A percentile compares a stretch with the other conserved stretches of the same genome.
phyloP scores from a whole-genome alignment of 2,329 filamentous ascomycete genomes.

The Aureobasidium sp. region DNA sequence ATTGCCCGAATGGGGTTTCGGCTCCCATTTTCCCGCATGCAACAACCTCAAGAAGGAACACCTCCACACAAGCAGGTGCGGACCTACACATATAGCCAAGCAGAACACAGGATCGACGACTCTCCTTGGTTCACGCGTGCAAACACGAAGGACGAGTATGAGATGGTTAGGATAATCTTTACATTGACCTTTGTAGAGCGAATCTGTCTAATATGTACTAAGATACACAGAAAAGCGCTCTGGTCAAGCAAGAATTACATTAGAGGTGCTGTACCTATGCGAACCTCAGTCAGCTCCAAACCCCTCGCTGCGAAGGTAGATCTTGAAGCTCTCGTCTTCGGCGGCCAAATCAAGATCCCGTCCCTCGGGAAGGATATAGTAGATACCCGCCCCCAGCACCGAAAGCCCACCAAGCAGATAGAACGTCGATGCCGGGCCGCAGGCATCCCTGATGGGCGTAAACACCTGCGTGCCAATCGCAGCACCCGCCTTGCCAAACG shows the following conservation, averaged over 20 bases:
- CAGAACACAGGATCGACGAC: too few relatives aligned
- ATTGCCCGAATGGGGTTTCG: not conserved
- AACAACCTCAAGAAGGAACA: not conserved
- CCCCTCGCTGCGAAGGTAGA: not conserved
- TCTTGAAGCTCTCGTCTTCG: conserved; percentile 21
- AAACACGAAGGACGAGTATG: not conserved
- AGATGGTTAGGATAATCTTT: not conserved
- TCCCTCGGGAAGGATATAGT: conserved; percentile 22
- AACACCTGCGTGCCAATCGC: conserved; percentile 48
- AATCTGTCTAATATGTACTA: too few relatives aligned
- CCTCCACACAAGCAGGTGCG: too few relatives aligned
- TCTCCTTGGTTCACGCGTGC: too few relatives aligned
- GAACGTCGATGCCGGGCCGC: conserved; percentile 21
- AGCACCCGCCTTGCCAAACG: conserved; percentile 46
- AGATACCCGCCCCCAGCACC: conserved; percentile 20
- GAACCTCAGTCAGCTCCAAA: not conserved
- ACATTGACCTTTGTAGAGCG: too few relatives aligned
- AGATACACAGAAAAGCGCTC: too few relatives aligned
- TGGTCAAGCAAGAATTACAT: too few relatives aligned
- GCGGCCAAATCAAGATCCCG: conserved; percentile 18
- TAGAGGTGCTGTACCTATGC: too few relatives aligned
- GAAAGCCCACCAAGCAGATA: conserved; percentile 21
- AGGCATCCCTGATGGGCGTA: conserved; percentile 35
- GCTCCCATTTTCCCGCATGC: conserved; percentile 25
- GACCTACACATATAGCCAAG: too few relatives aligned